Evolutionary conservation across 805 yeast genomes (phyloP).

Genomic region (Debaryomyces maramus): DNA sequence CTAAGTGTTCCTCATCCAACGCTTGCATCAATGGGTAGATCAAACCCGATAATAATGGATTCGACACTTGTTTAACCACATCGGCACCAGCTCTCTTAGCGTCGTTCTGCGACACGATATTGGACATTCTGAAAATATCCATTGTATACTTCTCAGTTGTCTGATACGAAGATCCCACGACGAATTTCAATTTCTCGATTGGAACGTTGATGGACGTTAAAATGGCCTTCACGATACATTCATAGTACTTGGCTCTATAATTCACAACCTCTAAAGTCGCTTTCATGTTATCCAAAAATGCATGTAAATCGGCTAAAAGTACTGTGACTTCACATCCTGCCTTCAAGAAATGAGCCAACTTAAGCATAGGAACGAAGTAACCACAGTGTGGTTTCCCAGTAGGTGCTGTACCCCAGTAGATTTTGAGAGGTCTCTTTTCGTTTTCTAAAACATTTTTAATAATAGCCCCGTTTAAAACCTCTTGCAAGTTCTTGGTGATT

Average conservation of each 20-base stretch:
- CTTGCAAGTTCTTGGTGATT: slow-evolving; percentile 87
- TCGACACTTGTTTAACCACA: slow-evolving; percentile 95
- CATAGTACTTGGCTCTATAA: slow-evolving; percentile 89
- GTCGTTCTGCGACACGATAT: slow-evolving; percentile 87
- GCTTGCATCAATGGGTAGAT: slow-evolving; percentile 99
- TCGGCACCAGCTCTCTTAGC: slow-evolving; percentile 99
- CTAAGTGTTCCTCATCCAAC: slow-evolving; percentile 87
- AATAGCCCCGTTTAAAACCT: slow-evolving; percentile 84
- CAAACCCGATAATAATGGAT: slow-evolving; percentile 89
- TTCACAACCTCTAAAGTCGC: slow-evolving; percentile 92
- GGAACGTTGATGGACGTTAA: slow-evolving; percentile 87
- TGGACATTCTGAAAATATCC: slow-evolving; percentile 86
- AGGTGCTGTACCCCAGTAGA: slow-evolving; percentile 99
- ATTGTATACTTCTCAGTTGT: slow-evolving; percentile 71
- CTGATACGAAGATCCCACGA: slow-evolving; percentile 90
- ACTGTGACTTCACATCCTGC: slow-evolving; percentile 97
- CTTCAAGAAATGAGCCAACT: slow-evolving; percentile 87
- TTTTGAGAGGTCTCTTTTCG: slow-evolving; percentile 75
- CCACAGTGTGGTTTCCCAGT: slow-evolving; percentile 99
- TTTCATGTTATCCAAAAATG: slow-evolving; percentile 96
- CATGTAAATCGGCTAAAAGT: slow-evolving; percentile 92
- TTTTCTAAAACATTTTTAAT: slow-evolving; percentile 80
- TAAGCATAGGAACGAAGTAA: slow-evolving; percentile 96
- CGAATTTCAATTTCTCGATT: slow-evolving; percentile 80
- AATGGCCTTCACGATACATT: slow-evolving; percentile 77